Evolutionary conservation across 805 yeast species (phyloP), one percentile per base, ranked within the genome.

Genomic region (Candida tibetensis): DNA sequence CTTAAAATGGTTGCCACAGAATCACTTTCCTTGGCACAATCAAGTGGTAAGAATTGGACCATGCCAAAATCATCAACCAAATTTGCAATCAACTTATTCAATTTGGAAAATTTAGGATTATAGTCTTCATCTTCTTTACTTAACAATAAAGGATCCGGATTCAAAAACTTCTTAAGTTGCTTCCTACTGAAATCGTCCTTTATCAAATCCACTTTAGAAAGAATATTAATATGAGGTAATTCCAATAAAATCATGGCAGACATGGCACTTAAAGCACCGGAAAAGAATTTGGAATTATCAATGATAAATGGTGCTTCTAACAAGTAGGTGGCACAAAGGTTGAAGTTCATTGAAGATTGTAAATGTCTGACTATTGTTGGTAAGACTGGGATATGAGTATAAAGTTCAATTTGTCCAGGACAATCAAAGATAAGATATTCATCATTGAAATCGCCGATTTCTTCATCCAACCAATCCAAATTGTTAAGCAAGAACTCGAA

Each of bases 221-320:
- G 69, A 14, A 93, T 79, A 57, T 93, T 93, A 40, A 93, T 81
- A 58, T 93, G 99, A 12, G 99, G 99, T 29, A 91, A 72, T 60
- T 93, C 99, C 36, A 93, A 71, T 42, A 93, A 70, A 19, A 93
- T 87, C 99, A 93, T 93, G 1, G 99, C 96, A 16, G 95, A 83
- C 99, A 93, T 93, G 15, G 99, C 99, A 57, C 90, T 80, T 42
- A 93, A 69, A 0, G 96, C 95, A 2, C 99, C 99, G 38, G 95
- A 83, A 60, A 93, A 93, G 62, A 89, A 93, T 63, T 95, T 95
- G 8, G 95, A 77, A 31, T 80, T 75, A 59, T 93, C 99, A 40
- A 91, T 72, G 32, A 91, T 85, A 61, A 93, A 93, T 3, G 98
- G 91, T 0, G 98, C 95, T 58, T 93, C 99, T 43, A 93, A 64